Base-by-base conservation (phyloP, 768 basidiomycete species). In the Podaxis mareebaensis region DNA sequence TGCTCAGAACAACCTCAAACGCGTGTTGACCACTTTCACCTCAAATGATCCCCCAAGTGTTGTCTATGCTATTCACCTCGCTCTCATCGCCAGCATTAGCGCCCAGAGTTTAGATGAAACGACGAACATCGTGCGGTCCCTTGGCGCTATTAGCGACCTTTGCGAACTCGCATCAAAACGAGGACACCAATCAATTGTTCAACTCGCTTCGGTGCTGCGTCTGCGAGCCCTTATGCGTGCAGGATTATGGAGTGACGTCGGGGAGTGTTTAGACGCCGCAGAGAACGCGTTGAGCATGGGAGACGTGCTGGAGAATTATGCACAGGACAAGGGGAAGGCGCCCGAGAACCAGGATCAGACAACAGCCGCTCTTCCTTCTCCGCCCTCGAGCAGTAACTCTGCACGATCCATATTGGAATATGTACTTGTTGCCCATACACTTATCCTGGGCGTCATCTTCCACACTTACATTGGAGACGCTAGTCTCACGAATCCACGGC, bases 381-480 rank as follows among this genome's bases (percentile, higher is more conserved):
- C 66, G 6, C 57, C 64, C 3, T 44, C 39, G 15, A 53, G 24
- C 26, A 58, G 11, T 24, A 33, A 44, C 2, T 2, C 33, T 3
- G 30, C 51, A 15, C 56, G 59, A n/a, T 61, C 63, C 10, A 24
- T 54, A 4, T 62, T 65, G n/a, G 73, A 73, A 30, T 74, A 74
- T 52, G 74, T 72, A 4, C 73, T 80, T 28, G 70, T 79, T 2
- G 74, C 89, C 3, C 89, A 92, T 67, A 71, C 84, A 8, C 84
- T 93, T 24, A 80, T 91, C 54, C 74, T 91, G 22, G 80, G 84
- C 3, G 78, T 90, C 8, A 71, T 87, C 22, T 90, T 82, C 68
- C 79, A 85, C 67, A 89, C 89, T 0, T 86, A 90, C 66, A 73
- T 74, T 0, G 89, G 89, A 6, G 76, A 78, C 57, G 76, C 82